Evolutionary conservation across 2,329 filamentous ascomycete genomes (phyloP), one percentile per base, ranked within the genome.

Genomic region (Colletotrichum shisoi): DNA sequence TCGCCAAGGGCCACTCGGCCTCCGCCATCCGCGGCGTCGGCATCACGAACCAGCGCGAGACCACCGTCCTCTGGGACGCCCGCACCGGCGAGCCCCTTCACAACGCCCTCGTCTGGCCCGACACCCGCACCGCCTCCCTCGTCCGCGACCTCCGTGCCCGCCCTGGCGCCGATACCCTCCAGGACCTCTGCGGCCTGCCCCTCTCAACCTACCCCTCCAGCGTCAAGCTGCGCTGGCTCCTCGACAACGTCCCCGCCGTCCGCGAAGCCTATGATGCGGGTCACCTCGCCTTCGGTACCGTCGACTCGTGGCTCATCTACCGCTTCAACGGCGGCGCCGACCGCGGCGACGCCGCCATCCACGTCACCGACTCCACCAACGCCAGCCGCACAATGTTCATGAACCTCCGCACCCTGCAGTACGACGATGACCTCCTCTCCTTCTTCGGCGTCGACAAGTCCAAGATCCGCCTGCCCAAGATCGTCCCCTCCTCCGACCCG

Each of bases 331-430:
- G 91, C 64, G 89, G 91, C 57, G 83, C 81, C 39, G 83, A 87
- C 67, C 87, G 84, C 58, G 79, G 81, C 63, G 75, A 71, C n/a
- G 74, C 73, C 17, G 85, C 87, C 56, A 79, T 93, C 49, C 89
- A 92, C 74, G 92, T 96, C 65, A 95, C 93, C 0, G 93, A 97
- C 77, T 88, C 90, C 54, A 93, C 91, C 68, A 97, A 97, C 76
- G 93, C 93, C 21, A 94, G 91, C 60, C 84, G 93, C 74, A 97
- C 93, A 68, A 96, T 96, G 93, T 95, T 97, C 78, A 94, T 96
- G 90, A 93, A 96, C 79, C 83, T 97, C 61, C 85, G 88, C 72
- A 94, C 89, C 12, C 83, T 93, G 67, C 78, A 93, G 73, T 97
- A 96, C 78, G 92, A 94, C 75, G 87, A 93, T 63, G 83, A 84